These are phyloP conservation scores for Lipomyces yarrowii DNA, from an alignment of 1,139 yeast genomes.

Conservation along the genomic window DNA sequence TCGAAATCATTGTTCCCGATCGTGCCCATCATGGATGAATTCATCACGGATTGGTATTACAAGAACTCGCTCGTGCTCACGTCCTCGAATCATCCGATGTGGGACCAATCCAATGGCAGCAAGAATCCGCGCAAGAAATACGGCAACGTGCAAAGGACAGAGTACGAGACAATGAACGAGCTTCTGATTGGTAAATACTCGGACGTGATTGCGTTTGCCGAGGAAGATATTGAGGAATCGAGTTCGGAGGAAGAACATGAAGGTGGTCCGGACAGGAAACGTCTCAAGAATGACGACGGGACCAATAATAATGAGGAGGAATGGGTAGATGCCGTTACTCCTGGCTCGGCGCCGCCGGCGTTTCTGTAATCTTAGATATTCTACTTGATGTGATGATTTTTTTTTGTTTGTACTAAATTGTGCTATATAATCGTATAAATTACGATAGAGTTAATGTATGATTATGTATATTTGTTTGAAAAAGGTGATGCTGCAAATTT, in stretches of 20 bases:
- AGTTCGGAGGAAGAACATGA: conserved; percentile 3
- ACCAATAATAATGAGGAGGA: background rate
- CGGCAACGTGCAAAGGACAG: conserved; percentile 72
- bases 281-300: conserved; percentile 7
- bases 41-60: conserved; percentile 88
- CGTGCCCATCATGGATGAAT: conserved; percentile 85
- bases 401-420: background rate
- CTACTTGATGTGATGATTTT: background rate
- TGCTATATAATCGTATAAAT: background rate
- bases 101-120: conserved; percentile 57
- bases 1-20: conserved; percentile 69
- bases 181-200: conserved; percentile 16
- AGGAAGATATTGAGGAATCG: conserved; percentile 15
- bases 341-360: background rate
- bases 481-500: too few species aligned
- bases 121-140: conserved; percentile 86
- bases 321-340: background rate
- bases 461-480: background rate
- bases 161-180: conserved; percentile 20
- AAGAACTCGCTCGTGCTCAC: conserved; percentile 84
- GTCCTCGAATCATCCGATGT: conserved; percentile 70
- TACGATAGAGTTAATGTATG: background rate
- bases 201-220: conserved; percentile 17
- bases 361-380: background rate
- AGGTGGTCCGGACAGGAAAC: conserved; percentile 10